These are phyloP conservation scores for Nannizziopsis arthrosporioides DNA, from an alignment of 2,329 filamentous ascomycete species.

Conservation along the genomic window DNA sequence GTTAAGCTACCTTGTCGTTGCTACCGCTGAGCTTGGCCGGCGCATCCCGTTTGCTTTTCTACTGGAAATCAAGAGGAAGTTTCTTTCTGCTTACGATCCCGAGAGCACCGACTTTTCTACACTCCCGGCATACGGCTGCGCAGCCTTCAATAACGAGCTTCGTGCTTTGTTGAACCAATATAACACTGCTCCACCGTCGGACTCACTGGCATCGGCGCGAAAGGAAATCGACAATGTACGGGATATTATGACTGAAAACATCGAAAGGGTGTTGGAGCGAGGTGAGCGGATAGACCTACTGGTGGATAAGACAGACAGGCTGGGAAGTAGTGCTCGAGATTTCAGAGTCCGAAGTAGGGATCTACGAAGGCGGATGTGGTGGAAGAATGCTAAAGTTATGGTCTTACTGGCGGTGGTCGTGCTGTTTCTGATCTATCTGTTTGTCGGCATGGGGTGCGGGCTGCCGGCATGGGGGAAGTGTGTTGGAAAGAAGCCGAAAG, in stretches of 20 bases:
- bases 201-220: slow-evolving; percentile 73
- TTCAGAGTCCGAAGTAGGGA: slow-evolving; percentile 80
- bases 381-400: slow-evolving; percentile 98
- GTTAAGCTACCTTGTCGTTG: slow-evolving; percentile 83
- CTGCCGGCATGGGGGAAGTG: slow-evolving; percentile 45
- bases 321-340: slow-evolving; percentile 79
- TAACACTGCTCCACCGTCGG: slow-evolving; percentile 64
- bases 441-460: slow-evolving; percentile 62
- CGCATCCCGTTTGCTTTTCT: slow-evolving; percentile 89
- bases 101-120: slow-evolving; percentile 58
- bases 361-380: slow-evolving; percentile 92
- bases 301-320: slow-evolving; percentile 88
- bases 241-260: slow-evolving; percentile 92
- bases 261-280: slow-evolving; percentile 75
- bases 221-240: slow-evolving; percentile 84
- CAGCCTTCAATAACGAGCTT: slow-evolving; percentile 69
- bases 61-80: slow-evolving; percentile 78
- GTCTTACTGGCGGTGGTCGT: slow-evolving; percentile 59
- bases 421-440: slow-evolving; percentile 58
- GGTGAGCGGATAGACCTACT: slow-evolving; percentile 88
- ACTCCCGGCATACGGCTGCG: slow-evolving; percentile 81
- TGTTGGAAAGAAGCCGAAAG: slow-evolving; percentile 21
- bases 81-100: slow-evolving; percentile 59
- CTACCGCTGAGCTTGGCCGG: slow-evolving; percentile 66
- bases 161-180: slow-evolving; percentile 70